Base-by-base conservation (phyloP, 2,329 filamentous ascomycete species). In the Lachnellula occidentalis region DNA sequence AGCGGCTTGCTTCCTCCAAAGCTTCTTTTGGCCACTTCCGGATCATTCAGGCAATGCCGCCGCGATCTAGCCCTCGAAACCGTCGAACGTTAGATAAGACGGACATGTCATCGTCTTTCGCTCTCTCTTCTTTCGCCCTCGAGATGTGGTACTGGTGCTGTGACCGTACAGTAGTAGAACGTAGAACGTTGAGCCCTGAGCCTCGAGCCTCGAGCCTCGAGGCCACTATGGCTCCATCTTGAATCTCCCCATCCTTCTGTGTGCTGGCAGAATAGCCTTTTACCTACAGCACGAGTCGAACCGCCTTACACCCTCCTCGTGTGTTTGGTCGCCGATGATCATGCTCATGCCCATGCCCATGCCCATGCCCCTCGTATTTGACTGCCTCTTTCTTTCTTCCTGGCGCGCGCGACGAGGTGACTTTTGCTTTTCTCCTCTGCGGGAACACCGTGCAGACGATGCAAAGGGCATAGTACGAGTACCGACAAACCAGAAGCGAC, bases 11-110 rank as follows among this genome's bases (percentile, higher is more conserved):
- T 43, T 19, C 41, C 41, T n/a, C 41, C n/a, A 43, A 43, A 15
- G 21, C 41, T 43, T 43, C 41, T 43, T 43, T 43, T 11, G 41
- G 19, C 12, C 12, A 19, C 41, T 19, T 43, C 19, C 19, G 12
- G 6, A 12, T 24, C 41, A 24, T 43, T 21, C 41, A 14, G 5
- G n/a, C 24, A 58, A 42, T 21, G 17, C 17, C 19, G 22, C 46
- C 41, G 39, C 39, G 48, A 50, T 50, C 50, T 53, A 56, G 49
- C 53, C 45, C 50, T 27, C 27, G 27, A 31, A 31, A 2, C 27
- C 27, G 27, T 54, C 34, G 43, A 52, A 37, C 48, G 47, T 55
- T 57, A 51, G 48, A 51, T 45, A 55, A 55, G 52, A 51, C 21
- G 6, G 15, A 17, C 15, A 17, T 22, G 15, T 14, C 41, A 43